Conservation (phyloP, 176 grass and related monocot genomes). For the Zizania latifolia region DNA sequence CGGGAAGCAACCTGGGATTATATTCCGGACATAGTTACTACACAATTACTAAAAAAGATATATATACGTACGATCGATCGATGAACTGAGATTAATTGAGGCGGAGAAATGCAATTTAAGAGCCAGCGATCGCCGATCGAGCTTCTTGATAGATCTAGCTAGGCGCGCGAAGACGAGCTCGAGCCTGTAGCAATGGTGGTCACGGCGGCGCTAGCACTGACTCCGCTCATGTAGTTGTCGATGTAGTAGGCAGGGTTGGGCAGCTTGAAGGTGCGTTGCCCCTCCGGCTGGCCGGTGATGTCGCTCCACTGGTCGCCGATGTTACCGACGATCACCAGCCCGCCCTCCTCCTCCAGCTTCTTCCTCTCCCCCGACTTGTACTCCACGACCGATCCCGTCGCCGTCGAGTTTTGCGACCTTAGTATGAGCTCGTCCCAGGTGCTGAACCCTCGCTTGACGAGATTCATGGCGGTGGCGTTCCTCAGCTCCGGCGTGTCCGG, state of each 20-base stretch:
- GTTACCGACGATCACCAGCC: conserved; percentile 37
- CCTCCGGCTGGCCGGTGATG: conserved; percentile 31
- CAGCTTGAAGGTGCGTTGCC: conserved; percentile 18
- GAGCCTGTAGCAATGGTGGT: background rate
- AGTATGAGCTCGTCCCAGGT: conserved; percentile 7
- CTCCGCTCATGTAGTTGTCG: background rate
- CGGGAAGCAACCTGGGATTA: no score
- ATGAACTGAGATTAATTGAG: no score
- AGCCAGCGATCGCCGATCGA: no score
- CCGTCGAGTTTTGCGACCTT: background rate
- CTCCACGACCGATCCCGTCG: background rate
- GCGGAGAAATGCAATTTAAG: no score
- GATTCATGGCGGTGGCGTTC: background rate
- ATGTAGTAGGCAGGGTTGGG: conserved; percentile 28
- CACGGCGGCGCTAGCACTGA: background rate
- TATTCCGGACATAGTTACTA: no score
- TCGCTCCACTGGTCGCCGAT: conserved; percentile 70
- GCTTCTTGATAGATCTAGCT: background rate
- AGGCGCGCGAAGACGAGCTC: background rate
- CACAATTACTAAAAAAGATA: no score
- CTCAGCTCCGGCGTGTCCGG: background rate
- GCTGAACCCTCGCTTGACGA: background rate
- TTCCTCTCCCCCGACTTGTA: conserved; percentile 17
- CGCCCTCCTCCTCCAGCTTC: background rate
- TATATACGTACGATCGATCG: no score